These are phyloP conservation scores for Starmera dryadoides DNA, from an alignment of 805 yeast species.

Conservation along the genomic window DNA sequence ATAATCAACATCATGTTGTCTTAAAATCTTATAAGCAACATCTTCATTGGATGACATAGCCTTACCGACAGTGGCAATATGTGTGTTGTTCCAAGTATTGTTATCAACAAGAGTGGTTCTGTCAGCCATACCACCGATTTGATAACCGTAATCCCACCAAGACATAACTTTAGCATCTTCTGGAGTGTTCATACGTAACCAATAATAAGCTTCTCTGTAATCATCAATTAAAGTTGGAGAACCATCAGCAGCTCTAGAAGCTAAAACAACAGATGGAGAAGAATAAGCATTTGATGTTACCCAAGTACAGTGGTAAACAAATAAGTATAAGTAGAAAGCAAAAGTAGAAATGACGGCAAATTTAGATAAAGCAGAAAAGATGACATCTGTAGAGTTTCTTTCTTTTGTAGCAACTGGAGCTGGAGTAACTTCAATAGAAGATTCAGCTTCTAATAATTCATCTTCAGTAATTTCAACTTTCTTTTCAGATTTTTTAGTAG, in stretches of 20 bases:
- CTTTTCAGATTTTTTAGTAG: background rate
- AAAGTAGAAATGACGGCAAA: conserved; percentile 60
- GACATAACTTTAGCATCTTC: conserved; percentile 96
- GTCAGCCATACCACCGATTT: conserved; percentile 99
- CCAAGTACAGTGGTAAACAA: conserved; percentile 95
- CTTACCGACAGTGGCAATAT: conserved; percentile 97
- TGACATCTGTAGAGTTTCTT: conserved; percentile 1
- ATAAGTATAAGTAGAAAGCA: conserved; percentile 64
- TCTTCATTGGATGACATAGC: conserved; percentile 93
- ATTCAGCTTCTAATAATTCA: conserved; percentile 2
- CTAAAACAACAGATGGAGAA: conserved; percentile 93
- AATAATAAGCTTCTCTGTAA: conserved; percentile 96
- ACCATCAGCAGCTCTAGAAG: conserved; percentile 82
- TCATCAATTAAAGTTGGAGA: conserved; percentile 83
- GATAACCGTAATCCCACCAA: conserved; percentile 99
- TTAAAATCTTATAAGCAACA: conserved; percentile 79
- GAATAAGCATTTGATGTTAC: conserved; percentile 94
- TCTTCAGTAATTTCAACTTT: conserved; percentile 6
- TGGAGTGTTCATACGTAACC: conserved; percentile 96
- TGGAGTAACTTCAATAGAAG: conserved; percentile 1
- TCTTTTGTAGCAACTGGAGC: conserved; percentile 12
- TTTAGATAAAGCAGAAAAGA: conserved; percentile 43
- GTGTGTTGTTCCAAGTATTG: conserved; percentile 99
- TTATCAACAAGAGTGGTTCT: conserved; percentile 97
- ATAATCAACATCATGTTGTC: conserved; percentile 91